Conservation (phyloP, 176 grass and related monocot genomes). For the Zoysia pacifica region DNA sequence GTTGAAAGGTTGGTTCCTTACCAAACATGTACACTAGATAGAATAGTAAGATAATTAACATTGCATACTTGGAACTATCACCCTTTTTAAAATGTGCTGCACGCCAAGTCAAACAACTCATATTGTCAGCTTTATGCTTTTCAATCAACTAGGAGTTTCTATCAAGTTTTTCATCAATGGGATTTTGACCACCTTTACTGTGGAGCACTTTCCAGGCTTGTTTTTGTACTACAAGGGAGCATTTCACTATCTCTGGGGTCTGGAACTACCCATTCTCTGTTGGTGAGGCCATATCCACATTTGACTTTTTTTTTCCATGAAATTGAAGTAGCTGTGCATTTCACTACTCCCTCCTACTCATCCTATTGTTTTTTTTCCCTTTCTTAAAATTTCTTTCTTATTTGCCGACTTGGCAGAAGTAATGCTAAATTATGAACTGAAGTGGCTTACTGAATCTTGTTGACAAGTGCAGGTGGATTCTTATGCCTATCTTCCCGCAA, state of each 20-base stretch:
- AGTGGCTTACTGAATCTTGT: conserved; percentile 24
- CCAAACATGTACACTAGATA: conserved; percentile 19
- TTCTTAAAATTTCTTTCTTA: neutral
- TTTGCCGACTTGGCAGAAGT: conserved; percentile 23
- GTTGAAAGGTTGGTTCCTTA: conserved; percentile 74
- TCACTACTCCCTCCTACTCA: neutral
- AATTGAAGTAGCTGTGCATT: neutral
- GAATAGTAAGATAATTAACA: neutral
- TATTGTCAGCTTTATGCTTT: conserved; percentile 7
- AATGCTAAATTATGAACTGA: neutral
- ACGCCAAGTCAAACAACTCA: neutral
- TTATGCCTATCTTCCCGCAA: conserved; percentile 94
- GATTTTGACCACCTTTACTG: conserved; percentile 23
- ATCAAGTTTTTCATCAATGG: conserved; percentile 11
- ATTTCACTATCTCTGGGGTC: conserved; percentile 53
- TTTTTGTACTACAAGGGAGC: conserved; percentile 84
- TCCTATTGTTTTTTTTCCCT: conserved; percentile 4
- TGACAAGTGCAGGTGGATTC: conserved; percentile 70
- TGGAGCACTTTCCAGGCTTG: conserved; percentile 62
- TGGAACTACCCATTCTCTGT: conserved; percentile 50
- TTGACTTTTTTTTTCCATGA: neutral
- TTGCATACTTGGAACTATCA: neutral
- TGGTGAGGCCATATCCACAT: conserved; percentile 58
- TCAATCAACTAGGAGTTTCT: neutral
- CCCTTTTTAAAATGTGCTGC: neutral